phyloP scores from a whole-genome alignment of 768 basidiomycete genomes.

The Dacryopinax primogenitus region DNA sequence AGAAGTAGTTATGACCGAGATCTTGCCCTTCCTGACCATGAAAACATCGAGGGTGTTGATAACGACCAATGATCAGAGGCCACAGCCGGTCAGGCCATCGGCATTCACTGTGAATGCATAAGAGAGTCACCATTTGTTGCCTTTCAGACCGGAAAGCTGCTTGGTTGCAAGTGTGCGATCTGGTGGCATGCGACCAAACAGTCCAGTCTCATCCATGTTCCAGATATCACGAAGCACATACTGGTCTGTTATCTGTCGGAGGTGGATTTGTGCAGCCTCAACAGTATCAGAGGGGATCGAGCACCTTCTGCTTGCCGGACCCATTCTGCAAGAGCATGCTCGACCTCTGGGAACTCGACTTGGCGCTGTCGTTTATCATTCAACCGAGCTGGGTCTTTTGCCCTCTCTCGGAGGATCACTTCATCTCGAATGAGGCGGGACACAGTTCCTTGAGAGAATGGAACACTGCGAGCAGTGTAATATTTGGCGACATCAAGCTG shows the following conservation, averaged over 20 bases:
- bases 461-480: slow-evolving; percentile 25
- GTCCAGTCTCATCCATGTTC: slow-evolving; percentile 10
- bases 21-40: slow-evolving; percentile 19
- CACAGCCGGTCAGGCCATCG: slow-evolving; percentile 26
- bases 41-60: slow-evolving; percentile 25
- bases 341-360: slow-evolving; percentile 27
- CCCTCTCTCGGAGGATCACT: slow-evolving; percentile 18
- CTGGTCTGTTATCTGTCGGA: slow-evolving; percentile 15
- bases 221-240: neutral
- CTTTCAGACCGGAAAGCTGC: slow-evolving; percentile 3
- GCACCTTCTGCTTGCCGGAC: slow-evolving; percentile 26
- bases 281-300: slow-evolving; percentile 22
- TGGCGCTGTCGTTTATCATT: slow-evolving; percentile 20
- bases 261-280: slow-evolving; percentile 16
- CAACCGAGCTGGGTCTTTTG: slow-evolving; percentile 11
- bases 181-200: slow-evolving; percentile 20
- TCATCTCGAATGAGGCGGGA: slow-evolving; percentile 28
- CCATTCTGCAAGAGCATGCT: slow-evolving; percentile 30
- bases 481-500: slow-evolving; percentile 20
- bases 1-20: slow-evolving; percentile 28
- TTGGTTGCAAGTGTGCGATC: slow-evolving; percentile 18
- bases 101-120: slow-evolving; percentile 19
- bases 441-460: slow-evolving; percentile 27
- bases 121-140: neutral
- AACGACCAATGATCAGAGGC: slow-evolving; percentile 29